Base-by-base conservation (phyloP, 1,284 basidiomycete species). In the Phenoliferia sp. region DNA sequence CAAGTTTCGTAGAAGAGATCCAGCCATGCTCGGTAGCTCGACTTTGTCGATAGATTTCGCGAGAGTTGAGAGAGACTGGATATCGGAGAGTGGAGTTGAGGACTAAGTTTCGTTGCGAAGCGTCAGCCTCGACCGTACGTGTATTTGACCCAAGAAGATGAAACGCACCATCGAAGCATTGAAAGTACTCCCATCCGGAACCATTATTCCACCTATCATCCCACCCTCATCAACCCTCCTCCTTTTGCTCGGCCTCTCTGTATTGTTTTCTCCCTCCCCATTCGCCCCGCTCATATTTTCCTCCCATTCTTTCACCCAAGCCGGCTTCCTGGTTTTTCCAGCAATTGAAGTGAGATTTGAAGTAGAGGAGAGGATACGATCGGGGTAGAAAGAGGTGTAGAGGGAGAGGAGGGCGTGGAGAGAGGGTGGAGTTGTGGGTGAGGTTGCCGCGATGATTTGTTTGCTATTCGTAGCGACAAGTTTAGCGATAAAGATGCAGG, bases 381-480 rank as follows among this genome's bases (percentile, higher is more conserved):
- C 66, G 15, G 59, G 59, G 22, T 56, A 36, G 26, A 36, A 58
- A 22, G 62, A 60, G 31, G 29, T 33, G 62, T 60, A 67, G 29
- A 35, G 16, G 9, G 52, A 61, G 5, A 57, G 62, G 2, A 67
- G 34, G 31, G 60, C 60, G 22, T 31, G 17, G 19, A 62, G n/a
- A 19, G 65, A 63, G 2, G 59, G 0, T 2, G 62, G 22, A 1
- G 62, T 44, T 22, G 39, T 44, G 1, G 66, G 16, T 3, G 44
- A 26, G 58, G 58, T n/a, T n/a, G 22, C 29, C 1, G 4, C 1
- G 17, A 66, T 50, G 22, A 62, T 54, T 4, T 26, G 7, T 16
- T 59, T 33, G 3, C 65, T 66, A 35, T 3, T 4, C 12, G 29
- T n/a, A 19, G 22, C 54, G 3, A 44, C 16, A 55, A 28, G 22